Evolutionary conservation across 768 basidiomycete genomes (phyloP), one percentile per base, ranked within the genome.

Genomic region (Postia placenta): DNA sequence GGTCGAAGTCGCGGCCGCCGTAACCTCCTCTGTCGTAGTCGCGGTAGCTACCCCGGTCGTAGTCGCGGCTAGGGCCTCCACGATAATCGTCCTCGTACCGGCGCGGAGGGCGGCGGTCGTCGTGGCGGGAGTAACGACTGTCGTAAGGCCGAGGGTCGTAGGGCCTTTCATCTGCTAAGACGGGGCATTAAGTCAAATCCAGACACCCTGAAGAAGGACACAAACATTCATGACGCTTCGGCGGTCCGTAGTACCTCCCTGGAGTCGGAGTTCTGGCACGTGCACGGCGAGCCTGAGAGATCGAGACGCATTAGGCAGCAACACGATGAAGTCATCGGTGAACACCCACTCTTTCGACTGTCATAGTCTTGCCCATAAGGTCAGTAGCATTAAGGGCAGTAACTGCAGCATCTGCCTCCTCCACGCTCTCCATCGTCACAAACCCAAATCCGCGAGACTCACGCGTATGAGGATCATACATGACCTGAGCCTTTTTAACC

Each of bases 131-230:
- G 69, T 94, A 94, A 56, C 90, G 87, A 55, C 82, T 83, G 67
- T 94, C 90, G 64, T 93, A 92, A 0, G 92, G 91, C 51, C 93
- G 81, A 35, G 92, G 92, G 63, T 93, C 90, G 62, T 97, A 96
- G 1, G 82, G 90, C 26, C 92, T 80, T 62, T 92, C 89, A 55
- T 78, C 91, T 83, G 61, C 25, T 44, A 42, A 22, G 38, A 14
- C 9, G 7, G 38, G 19, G 38, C 11, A n/a, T 39, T 9, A 9
- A n/a, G 9, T 19, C 38, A 19, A 7, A 39, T 19, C 11, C 20
- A 33, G 30, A 39, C 19, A 39, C 38, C 19, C n/a, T 9, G 17
- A 39, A 39, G 9, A 33, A 33, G 30, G 9, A 23, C 28, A 66
- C 77, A 50, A 58, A 84, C 85, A 65, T 53, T 85, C 83, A 51